Conservation (phyloP, 1,284 basidiomycete genomes). For the Ganoderma meredithae region DNA sequence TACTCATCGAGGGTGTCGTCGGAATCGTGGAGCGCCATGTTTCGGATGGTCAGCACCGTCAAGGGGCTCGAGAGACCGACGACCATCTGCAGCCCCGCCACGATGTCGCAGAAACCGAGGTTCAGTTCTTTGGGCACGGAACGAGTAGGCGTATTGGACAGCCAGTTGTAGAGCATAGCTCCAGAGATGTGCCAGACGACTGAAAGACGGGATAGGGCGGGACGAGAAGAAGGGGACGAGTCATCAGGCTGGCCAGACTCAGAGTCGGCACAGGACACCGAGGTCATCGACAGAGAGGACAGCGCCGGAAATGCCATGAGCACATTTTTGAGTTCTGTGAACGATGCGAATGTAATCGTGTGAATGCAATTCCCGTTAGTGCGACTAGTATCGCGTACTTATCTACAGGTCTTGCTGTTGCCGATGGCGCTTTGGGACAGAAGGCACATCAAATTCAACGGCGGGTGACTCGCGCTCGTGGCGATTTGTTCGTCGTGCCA, state of each 20-base stretch:
- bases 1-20: neutral
- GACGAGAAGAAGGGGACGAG: too few species aligned
- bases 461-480: neutral
- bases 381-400: too few species aligned
- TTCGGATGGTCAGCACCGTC: neutral
- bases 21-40: neutral
- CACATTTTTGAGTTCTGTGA: neutral
- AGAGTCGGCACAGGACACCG: too few species aligned
- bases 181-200: neutral
- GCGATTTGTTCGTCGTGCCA: neutral
- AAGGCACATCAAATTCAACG: conserved; percentile 3
- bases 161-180: neutral
- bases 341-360: neutral
- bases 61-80: neutral
- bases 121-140: neutral
- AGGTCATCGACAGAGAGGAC: too few species aligned
- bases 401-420: too few species aligned
- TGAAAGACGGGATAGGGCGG: too few species aligned
- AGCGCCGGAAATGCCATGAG: neutral
- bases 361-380: neutral
- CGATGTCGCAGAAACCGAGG: neutral
- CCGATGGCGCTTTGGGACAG: too few species aligned
- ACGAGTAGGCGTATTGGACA: neutral
- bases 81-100: neutral
- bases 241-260: too few species aligned